Percentiles rank a stretch among this genome's conserved stretches.
Conservation (phyloP, 441 rosid genomes). For the Adansonia madagascariensis region DNA sequence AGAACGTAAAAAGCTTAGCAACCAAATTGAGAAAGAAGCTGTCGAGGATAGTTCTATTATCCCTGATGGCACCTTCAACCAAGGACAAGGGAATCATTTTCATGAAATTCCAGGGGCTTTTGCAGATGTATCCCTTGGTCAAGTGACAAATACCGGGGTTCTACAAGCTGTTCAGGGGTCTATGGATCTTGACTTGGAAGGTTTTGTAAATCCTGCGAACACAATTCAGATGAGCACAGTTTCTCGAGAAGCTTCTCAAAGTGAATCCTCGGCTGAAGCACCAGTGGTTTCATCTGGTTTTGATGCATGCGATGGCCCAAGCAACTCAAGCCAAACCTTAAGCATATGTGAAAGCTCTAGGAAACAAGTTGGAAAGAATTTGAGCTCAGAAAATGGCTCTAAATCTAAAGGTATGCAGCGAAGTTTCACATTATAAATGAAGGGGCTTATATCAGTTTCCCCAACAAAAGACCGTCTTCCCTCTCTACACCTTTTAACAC, state of each 20-base stretch:
- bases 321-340: slow-evolving; percentile 57
- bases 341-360: slow-evolving; percentile 62
- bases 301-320: slow-evolving; percentile 64
- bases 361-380: slow-evolving; percentile 46
- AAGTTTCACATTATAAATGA: background rate
- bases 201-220: slow-evolving; percentile 47
- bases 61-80: slow-evolving; percentile 34
- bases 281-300: slow-evolving; percentile 65
- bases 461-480: background rate
- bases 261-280: slow-evolving; percentile 77
- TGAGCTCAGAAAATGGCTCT: slow-evolving; percentile 47
- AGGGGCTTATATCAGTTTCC: background rate
- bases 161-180: slow-evolving; percentile 41
- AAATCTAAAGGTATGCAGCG: slow-evolving; percentile 51
- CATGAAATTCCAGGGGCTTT: slow-evolving; percentile 38
- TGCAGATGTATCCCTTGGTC: slow-evolving; percentile 40
- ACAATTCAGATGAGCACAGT: slow-evolving; percentile 42
- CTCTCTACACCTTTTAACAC: background rate
- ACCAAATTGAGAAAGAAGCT: slow-evolving; percentile 45
- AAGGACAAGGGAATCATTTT: slow-evolving; percentile 38
- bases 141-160: slow-evolving; percentile 33
- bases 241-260: slow-evolving; percentile 68
- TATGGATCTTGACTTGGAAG: slow-evolving; percentile 50
- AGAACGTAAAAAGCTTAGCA: slow-evolving; percentile 56
- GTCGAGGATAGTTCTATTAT: slow-evolving; percentile 41